Evolutionary conservation across 2,329 filamentous ascomycete species (phyloP), one percentile per base, ranked within the genome.

Genomic region (Eutypella sp.): DNA sequence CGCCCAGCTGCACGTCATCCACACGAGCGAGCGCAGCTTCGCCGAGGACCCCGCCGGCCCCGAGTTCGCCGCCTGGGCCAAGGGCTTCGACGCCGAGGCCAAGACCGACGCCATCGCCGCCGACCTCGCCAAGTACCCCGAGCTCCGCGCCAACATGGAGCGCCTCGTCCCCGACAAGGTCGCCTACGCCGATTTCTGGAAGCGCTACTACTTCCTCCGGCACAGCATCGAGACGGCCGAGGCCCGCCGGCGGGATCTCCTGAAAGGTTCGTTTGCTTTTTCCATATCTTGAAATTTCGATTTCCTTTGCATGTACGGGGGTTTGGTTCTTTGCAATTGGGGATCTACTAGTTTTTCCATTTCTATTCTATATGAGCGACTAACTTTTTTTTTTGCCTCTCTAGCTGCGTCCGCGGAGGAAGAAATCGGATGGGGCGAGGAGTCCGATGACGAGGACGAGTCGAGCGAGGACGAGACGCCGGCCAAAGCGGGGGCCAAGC

Each of bases 151-250:
- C 22, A 90, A 90, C 0, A 97, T 99, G 92, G 93, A 96, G 76
- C 90, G 86, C 70, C 72, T 96, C 45, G 93, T 99, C n/a, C 93
- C 93, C 1, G 90, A 91, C 66, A 80, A 82, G 56, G 88, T 96
- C n/a, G 79, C 91, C 27, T 99, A 99, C 60, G 78, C 74, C 43
- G 80, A 86, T 43, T 99, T 99, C 65, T 99, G 93, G 92, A 86
- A 80, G 63, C 79, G 93, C 46, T 99, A 99, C 68, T 97, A 97
- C 66, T 99, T 96, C 72, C 71, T 97, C 52, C 79, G 92, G 59
- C 86, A 95, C 60, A 89, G 93, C 15, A 87, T 99, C 52, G 92
- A 97, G 71, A 91, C 87, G 22, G 91, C 96, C 47, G 93, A 99
- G 70, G 84, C 86, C 59, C 83, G 89, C 65, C 78, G 93, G 65